Base-by-base conservation (phyloP, 768 basidiomycete genomes). In the Suillus alpinus region DNA sequence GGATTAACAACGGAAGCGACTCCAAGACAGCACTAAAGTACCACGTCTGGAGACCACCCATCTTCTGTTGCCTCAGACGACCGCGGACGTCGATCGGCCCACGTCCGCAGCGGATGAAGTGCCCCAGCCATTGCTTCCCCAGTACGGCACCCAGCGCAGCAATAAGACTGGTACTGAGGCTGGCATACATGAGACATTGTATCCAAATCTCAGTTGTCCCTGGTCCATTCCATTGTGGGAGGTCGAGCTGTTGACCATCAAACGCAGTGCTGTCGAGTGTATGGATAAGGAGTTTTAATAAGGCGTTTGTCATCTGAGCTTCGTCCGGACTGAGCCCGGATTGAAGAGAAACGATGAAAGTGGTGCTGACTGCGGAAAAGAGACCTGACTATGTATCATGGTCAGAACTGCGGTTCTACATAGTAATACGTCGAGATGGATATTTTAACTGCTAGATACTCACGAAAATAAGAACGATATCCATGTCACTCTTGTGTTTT, bases 311-410 rank as follows among this genome's bases (percentile, higher is more conserved):
- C 26, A 53, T 59, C 7, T 71, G 60, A 16, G 59, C 44, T 6
- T 73, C 62, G 51, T 77, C 68, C 49, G 65, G 67, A 29, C 71
- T 64, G 2, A 78, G 69, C 32, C 64, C 61, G 32, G 70, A 68
- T 58, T 76, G 75, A 10, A 75, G 74, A 58, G 77, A 73, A 13
- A 77, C 67, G 6, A 75, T 70, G 47, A 78, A 79, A 1, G 77
- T 68, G 5, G 73, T 74, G 18, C 77, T 70, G 2, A 70, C 71
- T 5, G 75, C 72, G 16, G 76, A 75, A 63, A 79, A 79, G n/a
- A 78, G 68, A 70, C 77, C 77, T 37, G 74, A 71, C 77, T 78
- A 2, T 29, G 2, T 10, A 10, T 29, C 7, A 8, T 31, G 49
- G 9, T 50, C 16, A 50, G 49, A 9, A 50, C 29, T 9, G 29